phyloP scores from a whole-genome alignment of 306 rosid genomes.

The Pterocarpus santalinus region DNA sequence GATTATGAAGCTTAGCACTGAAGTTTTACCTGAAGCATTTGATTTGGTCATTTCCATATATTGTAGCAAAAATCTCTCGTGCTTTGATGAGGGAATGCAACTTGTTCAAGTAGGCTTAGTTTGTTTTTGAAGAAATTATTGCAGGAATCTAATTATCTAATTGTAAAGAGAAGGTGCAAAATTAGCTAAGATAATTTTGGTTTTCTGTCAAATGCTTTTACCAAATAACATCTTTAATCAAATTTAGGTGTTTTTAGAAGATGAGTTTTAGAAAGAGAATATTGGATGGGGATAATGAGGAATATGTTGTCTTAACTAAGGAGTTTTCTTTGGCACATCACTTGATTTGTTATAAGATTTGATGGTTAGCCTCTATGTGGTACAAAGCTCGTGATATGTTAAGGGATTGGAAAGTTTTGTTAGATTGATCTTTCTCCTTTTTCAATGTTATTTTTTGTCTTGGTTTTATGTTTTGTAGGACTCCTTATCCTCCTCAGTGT shows the following conservation, averaged over 20 bases:
- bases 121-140: slow-evolving; percentile 23
- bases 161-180: background rate
- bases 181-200: background rate
- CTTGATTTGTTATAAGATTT: background rate
- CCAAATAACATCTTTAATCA: background rate
- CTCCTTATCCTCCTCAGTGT: background rate
- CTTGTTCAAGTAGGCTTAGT: slow-evolving; percentile 38
- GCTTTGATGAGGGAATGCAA: slow-evolving; percentile 33
- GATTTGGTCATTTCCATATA: slow-evolving; percentile 37
- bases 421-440: background rate
- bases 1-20: slow-evolving; percentile 39
- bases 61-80: slow-evolving; percentile 11
- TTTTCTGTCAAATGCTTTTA: slow-evolving; percentile 4
- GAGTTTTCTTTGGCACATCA: too few species aligned
- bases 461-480: background rate
- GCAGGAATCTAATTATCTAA: slow-evolving; percentile 22
- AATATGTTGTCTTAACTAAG: background rate
- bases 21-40: slow-evolving; percentile 37
- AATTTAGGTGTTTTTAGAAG: background rate
- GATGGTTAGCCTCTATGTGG: background rate
- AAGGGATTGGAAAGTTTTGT: background rate
- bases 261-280: slow-evolving; percentile 7
- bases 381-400: background rate
- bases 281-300: slow-evolving; percentile 21
- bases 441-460: background rate